Evolutionary conservation across 768 basidiomycete species (phyloP).

Genomic region (Hygrophoropsis aurantiaca): DNA sequence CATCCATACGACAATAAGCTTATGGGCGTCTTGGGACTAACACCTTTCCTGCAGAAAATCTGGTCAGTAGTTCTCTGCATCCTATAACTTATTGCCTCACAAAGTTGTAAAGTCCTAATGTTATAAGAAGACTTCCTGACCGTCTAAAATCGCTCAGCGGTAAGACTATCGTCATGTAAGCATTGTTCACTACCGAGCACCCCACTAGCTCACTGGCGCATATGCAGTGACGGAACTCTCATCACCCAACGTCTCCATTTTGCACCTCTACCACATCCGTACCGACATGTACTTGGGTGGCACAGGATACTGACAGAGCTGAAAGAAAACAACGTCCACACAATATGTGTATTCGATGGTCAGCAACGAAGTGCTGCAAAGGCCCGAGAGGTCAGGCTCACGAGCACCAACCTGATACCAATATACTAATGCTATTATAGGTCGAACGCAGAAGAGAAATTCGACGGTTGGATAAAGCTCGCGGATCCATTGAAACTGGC

Average conservation of each 20-base stretch:
- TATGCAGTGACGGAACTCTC: slow-evolving; percentile 76
- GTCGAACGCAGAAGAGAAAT: slow-evolving; percentile 53
- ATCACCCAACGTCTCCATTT: slow-evolving; percentile 83
- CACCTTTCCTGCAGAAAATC: slow-evolving; percentile 67
- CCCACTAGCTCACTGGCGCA: slow-evolving; percentile 7
- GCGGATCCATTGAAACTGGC: slow-evolving; percentile 57
- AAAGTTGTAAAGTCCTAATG: slow-evolving; percentile 50
- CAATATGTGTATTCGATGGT: slow-evolving; percentile 83
- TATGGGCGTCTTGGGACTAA: slow-evolving; percentile 75
- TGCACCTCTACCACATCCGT: slow-evolving; percentile 57
- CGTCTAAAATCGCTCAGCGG: slow-evolving; percentile 62
- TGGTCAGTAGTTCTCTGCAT: slow-evolving; percentile 42
- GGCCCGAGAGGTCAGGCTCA: slow-evolving; percentile 56
- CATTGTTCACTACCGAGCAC: not conserved
- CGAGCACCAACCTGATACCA: not conserved
- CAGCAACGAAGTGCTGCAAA: slow-evolving; percentile 67
- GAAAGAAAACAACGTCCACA: slow-evolving; percentile 50
- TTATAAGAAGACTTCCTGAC: slow-evolving; percentile 61
- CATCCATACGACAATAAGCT: not conserved
- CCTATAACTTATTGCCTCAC: not conserved
- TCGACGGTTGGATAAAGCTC: slow-evolving; percentile 46
- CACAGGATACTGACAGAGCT: slow-evolving; percentile 67
- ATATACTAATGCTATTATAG: slow-evolving; percentile 33
- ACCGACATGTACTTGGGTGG: slow-evolving; percentile 80
- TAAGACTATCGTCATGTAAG: slow-evolving; percentile 76